Evolutionary conservation across 768 basidiomycete genomes (phyloP).

Genomic region (Leucosporidium scottii): DNA sequence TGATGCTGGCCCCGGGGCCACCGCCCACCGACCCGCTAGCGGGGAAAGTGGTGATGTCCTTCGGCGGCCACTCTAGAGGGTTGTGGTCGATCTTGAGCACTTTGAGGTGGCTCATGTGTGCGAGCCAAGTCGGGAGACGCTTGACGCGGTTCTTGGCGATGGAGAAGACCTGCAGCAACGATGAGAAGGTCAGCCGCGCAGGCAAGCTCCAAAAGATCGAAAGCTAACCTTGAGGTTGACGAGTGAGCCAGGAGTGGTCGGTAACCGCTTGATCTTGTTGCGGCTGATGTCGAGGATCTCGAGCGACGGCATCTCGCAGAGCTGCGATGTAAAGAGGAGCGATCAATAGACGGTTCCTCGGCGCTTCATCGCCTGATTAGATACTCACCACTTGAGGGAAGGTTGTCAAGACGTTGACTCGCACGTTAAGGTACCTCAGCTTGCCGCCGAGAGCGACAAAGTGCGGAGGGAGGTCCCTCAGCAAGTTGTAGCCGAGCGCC

Average conservation of each 20-base stretch:
- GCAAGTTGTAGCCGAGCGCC: slow-evolving; percentile 74
- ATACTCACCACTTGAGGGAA: slow-evolving; percentile 79
- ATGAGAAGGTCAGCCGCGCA: neutral
- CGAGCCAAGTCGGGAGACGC: slow-evolving; percentile 68
- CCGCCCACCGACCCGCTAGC: neutral
- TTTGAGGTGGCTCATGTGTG: slow-evolving; percentile 62
- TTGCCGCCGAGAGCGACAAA: slow-evolving; percentile 61
- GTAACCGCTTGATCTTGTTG: slow-evolving; percentile 77
- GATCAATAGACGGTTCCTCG: slow-evolving; percentile 1
- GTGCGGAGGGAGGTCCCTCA: slow-evolving; percentile 66
- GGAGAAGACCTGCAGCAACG: slow-evolving; percentile 65
- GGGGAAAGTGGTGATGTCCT: slow-evolving; percentile 42
- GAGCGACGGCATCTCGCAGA: slow-evolving; percentile 73
- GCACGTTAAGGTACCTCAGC: slow-evolving; percentile 77
- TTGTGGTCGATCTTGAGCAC: slow-evolving; percentile 84
- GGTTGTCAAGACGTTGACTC: slow-evolving; percentile 68
- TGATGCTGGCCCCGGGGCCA: neutral
- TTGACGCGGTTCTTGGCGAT: slow-evolving; percentile 77
- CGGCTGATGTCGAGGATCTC: slow-evolving; percentile 92
- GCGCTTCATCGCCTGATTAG: slow-evolving; percentile 1
- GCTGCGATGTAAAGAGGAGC: slow-evolving; percentile 45
- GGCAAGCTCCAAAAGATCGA: too few relatives aligned
- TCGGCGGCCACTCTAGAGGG: slow-evolving; percentile 88
- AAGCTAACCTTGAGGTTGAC: slow-evolving; percentile 69
- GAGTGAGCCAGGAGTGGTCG: slow-evolving; percentile 70